These are phyloP conservation scores for Canavalia gladiata DNA, from an alignment of 306 rosid species.

Conservation along the genomic window DNA sequence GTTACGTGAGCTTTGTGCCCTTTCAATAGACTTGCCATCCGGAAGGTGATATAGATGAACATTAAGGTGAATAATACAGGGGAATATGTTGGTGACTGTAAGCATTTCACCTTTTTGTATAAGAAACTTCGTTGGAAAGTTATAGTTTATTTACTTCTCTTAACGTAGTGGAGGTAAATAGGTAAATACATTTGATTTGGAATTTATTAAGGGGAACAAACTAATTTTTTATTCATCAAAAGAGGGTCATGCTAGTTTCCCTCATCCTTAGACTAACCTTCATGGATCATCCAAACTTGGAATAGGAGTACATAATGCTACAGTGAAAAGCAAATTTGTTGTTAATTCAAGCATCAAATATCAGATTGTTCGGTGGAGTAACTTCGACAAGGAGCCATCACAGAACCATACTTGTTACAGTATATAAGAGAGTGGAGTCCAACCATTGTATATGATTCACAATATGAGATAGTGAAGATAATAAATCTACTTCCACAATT, in stretches of 20 bases:
- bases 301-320: slow-evolving; percentile 82
- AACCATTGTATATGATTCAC: slow-evolving; percentile 68
- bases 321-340: slow-evolving; percentile 65
- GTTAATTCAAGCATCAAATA: slow-evolving; percentile 81
- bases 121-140: slow-evolving; percentile 88
- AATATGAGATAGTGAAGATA: slow-evolving; percentile 76
- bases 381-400: slow-evolving; percentile 71
- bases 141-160: slow-evolving; percentile 84
- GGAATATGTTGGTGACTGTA: slow-evolving; percentile 95
- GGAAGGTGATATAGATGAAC: slow-evolving; percentile 70
- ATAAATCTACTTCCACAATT: slow-evolving; percentile 76
- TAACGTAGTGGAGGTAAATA: slow-evolving; percentile 92
- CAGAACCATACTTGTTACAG: slow-evolving; percentile 92
- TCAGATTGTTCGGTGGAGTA: slow-evolving; percentile 83
- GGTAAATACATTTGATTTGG: slow-evolving; percentile 77
- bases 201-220: slow-evolving; percentile 75
- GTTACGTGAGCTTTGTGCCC: slow-evolving; percentile 96
- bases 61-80: slow-evolving; percentile 80
- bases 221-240: slow-evolving; percentile 86
- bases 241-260: slow-evolving; percentile 89
- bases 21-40: slow-evolving; percentile 85
- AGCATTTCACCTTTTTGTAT: slow-evolving; percentile 91
- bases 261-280: slow-evolving; percentile 81
- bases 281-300: slow-evolving; percentile 85
- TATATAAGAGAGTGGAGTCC: slow-evolving; percentile 99